phyloP scores from a whole-genome alignment of 257 asterid genomes.

The Solanum peruvianum region DNA sequence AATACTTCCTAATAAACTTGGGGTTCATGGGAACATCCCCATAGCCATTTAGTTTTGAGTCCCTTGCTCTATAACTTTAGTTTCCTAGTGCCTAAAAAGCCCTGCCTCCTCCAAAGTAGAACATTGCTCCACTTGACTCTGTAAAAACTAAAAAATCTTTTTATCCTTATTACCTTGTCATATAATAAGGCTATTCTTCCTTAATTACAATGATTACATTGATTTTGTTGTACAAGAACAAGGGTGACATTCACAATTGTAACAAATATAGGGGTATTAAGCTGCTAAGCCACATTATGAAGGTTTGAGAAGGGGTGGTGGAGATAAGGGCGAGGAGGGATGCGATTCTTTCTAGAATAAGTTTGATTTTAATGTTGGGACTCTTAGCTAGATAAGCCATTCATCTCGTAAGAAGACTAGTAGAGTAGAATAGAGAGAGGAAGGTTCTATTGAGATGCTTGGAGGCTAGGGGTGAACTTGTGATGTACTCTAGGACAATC shows the following conservation, averaged over 20 bases:
- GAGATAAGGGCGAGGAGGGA: neutral
- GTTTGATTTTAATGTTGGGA: too few relatives aligned
- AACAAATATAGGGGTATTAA: neutral
- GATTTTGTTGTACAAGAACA: neutral
- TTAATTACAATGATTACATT: neutral
- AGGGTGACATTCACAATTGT: neutral
- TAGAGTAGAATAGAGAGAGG: neutral
- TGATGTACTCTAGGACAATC: neutral
- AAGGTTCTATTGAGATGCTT: neutral
- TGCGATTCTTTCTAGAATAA: neutral
- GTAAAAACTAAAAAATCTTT: neutral
- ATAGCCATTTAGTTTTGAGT: neutral
- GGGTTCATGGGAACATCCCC: neutral
- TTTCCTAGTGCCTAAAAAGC: neutral
- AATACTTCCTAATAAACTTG: neutral
- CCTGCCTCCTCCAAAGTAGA: neutral
- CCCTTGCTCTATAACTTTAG: neutral
- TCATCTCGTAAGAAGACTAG: neutral
- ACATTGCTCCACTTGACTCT: neutral
- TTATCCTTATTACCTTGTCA: neutral
- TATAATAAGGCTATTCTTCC: neutral
- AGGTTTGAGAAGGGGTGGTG: neutral
- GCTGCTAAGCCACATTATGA: neutral
- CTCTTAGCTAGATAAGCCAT: neutral
- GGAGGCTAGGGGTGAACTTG: neutral